Evolutionary conservation across 1,139 yeast species (phyloP).

Genomic region (Chernovozyma aurita): DNA sequence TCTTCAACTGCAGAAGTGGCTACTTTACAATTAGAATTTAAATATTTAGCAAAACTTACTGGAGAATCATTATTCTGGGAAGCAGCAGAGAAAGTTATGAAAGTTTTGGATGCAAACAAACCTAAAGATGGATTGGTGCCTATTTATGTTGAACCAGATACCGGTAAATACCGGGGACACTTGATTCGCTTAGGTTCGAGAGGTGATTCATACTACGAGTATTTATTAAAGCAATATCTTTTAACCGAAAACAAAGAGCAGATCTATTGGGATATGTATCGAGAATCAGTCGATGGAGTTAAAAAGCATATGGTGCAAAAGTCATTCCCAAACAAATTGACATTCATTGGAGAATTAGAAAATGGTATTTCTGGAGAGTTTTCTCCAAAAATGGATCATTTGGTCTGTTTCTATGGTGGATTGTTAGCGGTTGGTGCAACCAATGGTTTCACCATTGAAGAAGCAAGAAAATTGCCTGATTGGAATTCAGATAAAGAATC

Average conservation of each 20-base stretch:
- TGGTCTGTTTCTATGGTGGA: conserved; percentile 92
- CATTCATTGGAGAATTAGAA: conserved; percentile 77
- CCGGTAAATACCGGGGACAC: conserved; percentile 63
- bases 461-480: conserved; percentile 27
- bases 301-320: conserved; percentile 56
- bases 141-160: conserved; percentile 69
- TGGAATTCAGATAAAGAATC: conserved; percentile 35
- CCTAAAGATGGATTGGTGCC: conserved; percentile 82
- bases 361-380: conserved; percentile 56
- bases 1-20: conserved; percentile 89
- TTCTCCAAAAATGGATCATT: conserved; percentile 87
- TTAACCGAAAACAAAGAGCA: conserved; percentile 64
- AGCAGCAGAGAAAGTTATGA: conserved; percentile 68
- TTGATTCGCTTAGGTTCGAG: conserved; percentile 80
- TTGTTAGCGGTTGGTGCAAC: conserved; percentile 85
- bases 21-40: conserved; percentile 84
- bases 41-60: conserved; percentile 73
- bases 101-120: conserved; percentile 49
- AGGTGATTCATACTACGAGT: conserved; percentile 93
- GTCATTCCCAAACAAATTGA: conserved; percentile 59
- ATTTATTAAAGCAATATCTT: conserved; percentile 77
- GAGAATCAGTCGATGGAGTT: conserved; percentile 70
- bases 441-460: conserved; percentile 55
- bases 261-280: conserved; percentile 70
- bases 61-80: conserved; percentile 81